These are phyloP conservation scores for Zygosaccharomyces sapae DNA, from an alignment of 1,139 yeast species.

Conservation along the genomic window DNA sequence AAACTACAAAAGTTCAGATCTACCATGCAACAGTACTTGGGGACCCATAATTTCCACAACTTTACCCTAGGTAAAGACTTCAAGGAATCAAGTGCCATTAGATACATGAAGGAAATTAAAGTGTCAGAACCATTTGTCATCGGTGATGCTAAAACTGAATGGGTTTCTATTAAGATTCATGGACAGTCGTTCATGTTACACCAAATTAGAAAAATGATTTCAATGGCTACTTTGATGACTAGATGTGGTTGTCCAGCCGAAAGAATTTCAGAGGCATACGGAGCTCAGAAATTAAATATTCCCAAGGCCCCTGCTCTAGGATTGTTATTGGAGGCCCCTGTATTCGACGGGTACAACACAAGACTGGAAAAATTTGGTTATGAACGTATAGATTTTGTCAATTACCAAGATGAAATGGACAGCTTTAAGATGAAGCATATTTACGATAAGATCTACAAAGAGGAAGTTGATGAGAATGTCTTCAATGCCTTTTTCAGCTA, in stretches of 20 bases:
- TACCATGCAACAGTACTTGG: constrained; percentile 70
- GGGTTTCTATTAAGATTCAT: constrained; percentile 94
- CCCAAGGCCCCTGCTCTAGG: constrained; percentile 99
- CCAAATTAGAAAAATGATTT: constrained; percentile 97
- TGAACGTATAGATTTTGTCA: constrained; percentile 66
- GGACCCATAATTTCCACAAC: constrained; percentile 93
- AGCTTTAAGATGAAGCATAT: constrained; percentile 83
- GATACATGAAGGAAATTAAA: constrained; percentile 73
- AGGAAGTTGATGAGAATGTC: constrained; percentile 81
- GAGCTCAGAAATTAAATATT: constrained; percentile 68
- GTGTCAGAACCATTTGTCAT: constrained; percentile 92
- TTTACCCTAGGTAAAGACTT: constrained; percentile 86
- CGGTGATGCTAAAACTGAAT: constrained; percentile 88
- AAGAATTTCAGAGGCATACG: constrained; percentile 76
- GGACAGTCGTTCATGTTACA: constrained; percentile 99
- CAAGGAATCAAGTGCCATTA: constrained; percentile 76
- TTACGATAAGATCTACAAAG: constrained; percentile 86
- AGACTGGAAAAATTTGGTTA: constrained; percentile 75
- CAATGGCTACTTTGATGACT: constrained; percentile 83
- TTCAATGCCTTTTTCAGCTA: constrained; percentile 87
- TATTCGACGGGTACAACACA: constrained; percentile 78
- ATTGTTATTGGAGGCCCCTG: constrained; percentile 82
- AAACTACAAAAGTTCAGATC: constrained; percentile 60
- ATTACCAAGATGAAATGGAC: constrained; percentile 66
- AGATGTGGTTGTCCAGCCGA: constrained; percentile 80